phyloP scores from a whole-genome alignment of 179 eudicot species.

The Silene vulgaris region DNA sequence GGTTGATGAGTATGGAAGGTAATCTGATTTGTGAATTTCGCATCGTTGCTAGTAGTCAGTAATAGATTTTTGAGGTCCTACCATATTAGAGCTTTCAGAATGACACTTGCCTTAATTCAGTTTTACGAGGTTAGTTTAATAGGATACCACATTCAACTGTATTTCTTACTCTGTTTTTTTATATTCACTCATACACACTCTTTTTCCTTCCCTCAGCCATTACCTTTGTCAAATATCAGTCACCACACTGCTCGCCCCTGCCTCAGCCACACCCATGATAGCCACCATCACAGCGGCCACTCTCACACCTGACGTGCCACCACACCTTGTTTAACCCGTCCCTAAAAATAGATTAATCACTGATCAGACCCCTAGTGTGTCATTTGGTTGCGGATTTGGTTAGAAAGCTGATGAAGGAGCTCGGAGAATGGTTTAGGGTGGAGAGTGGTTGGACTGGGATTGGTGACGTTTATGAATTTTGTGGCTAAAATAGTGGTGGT shows the following conservation, averaged over 20 bases:
- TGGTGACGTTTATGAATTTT: no score
- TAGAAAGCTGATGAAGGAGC: neutral
- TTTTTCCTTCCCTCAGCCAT: neutral
- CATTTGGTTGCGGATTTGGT: neutral
- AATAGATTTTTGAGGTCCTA: neutral
- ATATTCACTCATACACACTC: neutral
- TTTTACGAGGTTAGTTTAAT: neutral
- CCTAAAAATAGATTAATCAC: neutral
- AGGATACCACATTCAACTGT: neutral
- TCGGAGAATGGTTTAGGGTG: neutral
- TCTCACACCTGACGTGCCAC: neutral
- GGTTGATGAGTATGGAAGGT: constrained; percentile 99
- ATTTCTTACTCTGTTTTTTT: no score
- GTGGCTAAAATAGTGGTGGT: no score
- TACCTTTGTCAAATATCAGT: neutral
- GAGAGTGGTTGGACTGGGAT: no score
- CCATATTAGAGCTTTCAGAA: neutral
- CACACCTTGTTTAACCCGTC: neutral
- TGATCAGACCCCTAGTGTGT: neutral
- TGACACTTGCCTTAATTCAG: neutral
- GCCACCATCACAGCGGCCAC: neutral
- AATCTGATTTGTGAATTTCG: neutral
- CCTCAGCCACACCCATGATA: neutral
- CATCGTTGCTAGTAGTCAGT: constrained; percentile 6
- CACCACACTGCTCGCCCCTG: neutral